A percentile compares a stretch with the other conserved stretches of the same genome.
These are phyloP conservation scores for Phytophthora hibernalis DNA, from an alignment of 352 stramenopile genomes.

Conservation along the genomic window DNA sequence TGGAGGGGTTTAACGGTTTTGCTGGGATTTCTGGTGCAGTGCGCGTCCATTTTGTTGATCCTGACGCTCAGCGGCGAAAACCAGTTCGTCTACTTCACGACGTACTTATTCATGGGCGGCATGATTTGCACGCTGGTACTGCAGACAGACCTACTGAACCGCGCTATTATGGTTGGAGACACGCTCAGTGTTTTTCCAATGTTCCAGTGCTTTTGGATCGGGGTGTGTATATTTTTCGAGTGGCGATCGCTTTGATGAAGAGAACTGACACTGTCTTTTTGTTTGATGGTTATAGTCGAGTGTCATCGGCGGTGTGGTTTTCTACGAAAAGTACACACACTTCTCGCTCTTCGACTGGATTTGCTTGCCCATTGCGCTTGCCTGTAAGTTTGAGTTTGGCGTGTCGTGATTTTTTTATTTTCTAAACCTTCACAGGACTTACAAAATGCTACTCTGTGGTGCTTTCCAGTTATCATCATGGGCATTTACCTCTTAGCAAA, in stretches of 20 bases:
- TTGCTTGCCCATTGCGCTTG: constrained; percentile 75
- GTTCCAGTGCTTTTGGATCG: constrained; percentile 92
- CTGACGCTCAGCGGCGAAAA: constrained; percentile 81
- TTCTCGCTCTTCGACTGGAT: constrained; percentile 87
- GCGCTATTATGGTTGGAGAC: constrained; percentile 83
- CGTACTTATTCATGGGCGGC: constrained; percentile 83
- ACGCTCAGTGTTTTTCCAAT: constrained; percentile 89
- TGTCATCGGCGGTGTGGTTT: constrained; percentile 84
- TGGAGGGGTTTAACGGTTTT: constrained; percentile 37
- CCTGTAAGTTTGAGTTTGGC: constrained; percentile 52
- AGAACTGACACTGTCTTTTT: constrained; percentile 17
- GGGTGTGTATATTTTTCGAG: constrained; percentile 49
- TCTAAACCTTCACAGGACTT: not conserved
- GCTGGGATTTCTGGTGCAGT: constrained; percentile 38
- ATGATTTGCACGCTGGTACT: constrained; percentile 86
- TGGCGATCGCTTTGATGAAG: not conserved
- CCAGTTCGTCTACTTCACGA: constrained; percentile 88
- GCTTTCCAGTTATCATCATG: constrained; percentile 76
- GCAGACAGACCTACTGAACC: constrained; percentile 87
- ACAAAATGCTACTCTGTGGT: constrained; percentile 1
- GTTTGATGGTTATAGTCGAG: constrained; percentile 58
- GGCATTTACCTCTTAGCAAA: constrained; percentile 88
- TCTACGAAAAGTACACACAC: constrained; percentile 85
- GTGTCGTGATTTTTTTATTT: not conserved
- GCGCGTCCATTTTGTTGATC: constrained; percentile 82